phyloP scores from a whole-genome alignment of 2,329 filamentous ascomycete genomes.

The Calonectria naviculata region DNA sequence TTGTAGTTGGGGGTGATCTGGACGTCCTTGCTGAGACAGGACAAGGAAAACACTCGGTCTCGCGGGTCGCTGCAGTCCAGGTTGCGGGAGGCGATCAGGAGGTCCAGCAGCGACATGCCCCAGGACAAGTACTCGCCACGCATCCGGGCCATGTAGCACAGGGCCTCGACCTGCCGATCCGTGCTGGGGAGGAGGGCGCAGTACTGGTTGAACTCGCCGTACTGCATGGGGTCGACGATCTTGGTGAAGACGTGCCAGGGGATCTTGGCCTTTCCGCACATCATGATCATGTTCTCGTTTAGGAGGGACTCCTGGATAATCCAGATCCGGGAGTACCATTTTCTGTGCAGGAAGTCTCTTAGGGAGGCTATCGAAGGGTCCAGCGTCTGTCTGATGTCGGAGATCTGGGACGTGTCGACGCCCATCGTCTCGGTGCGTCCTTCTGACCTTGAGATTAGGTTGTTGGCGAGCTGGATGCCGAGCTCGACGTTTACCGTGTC shows the following conservation, averaged over 20 bases:
- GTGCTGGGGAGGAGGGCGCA: neutral
- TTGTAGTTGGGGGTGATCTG: constrained; percentile 8
- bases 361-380: neutral
- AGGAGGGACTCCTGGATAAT: constrained; percentile 16
- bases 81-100: neutral
- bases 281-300: constrained; percentile 11
- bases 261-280: constrained; percentile 7
- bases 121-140: neutral
- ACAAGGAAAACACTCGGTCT: constrained; percentile 14
- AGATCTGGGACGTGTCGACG: neutral
- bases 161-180: neutral
- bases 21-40: neutral
- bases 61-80: constrained; percentile 9
- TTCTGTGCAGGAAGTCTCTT: constrained; percentile 3
- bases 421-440: neutral
- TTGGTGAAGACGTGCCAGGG: neutral
- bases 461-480: constrained; percentile 9
- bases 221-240: neutral
- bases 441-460: neutral
- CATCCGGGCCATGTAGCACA: neutral
- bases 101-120: neutral
- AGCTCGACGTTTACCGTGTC: neutral
- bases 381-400: neutral
- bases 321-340: constrained; percentile 15
- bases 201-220: neutral